phyloP scores from a whole-genome alignment of 2,329 filamentous ascomycete genomes.

The Metarhizium anisopliae region DNA sequence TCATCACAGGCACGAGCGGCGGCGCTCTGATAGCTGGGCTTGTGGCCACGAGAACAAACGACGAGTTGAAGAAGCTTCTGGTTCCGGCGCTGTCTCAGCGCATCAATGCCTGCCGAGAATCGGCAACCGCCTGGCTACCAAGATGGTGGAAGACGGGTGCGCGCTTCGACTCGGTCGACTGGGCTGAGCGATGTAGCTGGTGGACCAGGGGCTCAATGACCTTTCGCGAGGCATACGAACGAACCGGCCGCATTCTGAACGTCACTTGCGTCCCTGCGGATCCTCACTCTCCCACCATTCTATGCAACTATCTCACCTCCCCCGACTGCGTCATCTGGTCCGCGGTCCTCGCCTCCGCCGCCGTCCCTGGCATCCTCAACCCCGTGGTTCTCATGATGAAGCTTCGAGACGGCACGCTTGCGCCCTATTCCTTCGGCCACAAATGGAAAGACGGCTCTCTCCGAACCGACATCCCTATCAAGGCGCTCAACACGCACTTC shows the following conservation, averaged over 20 bases:
- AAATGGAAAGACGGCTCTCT: slow-evolving; percentile 98
- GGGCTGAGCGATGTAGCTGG: slow-evolving; percentile 80
- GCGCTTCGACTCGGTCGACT: slow-evolving; percentile 86
- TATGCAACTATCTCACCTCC: slow-evolving; percentile 90
- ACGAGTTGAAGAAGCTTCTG: slow-evolving; percentile 76
- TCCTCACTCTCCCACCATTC: slow-evolving; percentile 82
- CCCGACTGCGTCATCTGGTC: slow-evolving; percentile 99
- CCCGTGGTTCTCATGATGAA: slow-evolving; percentile 93
- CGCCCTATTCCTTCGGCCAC: slow-evolving; percentile 92
- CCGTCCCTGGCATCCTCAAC: slow-evolving; percentile 91
- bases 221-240: slow-evolving; percentile 87
- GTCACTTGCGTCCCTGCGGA: slow-evolving; percentile 94
- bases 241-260: slow-evolving; percentile 89
- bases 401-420: slow-evolving; percentile 63
- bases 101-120: slow-evolving; percentile 79
- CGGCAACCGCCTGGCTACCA: slow-evolving; percentile 63
- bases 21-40: slow-evolving; percentile 84
- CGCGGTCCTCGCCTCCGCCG: slow-evolving; percentile 86
- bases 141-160: slow-evolving; percentile 92
- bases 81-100: slow-evolving; percentile 77
- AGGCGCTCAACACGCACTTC: slow-evolving; percentile 90
- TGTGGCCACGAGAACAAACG: slow-evolving; percentile 81
- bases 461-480: slow-evolving; percentile 90
- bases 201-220: slow-evolving; percentile 88
- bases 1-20: slow-evolving; percentile 94